phyloP scores from a whole-genome alignment of 2,329 filamentous ascomycete genomes.

The Chalara sp. region DNA sequence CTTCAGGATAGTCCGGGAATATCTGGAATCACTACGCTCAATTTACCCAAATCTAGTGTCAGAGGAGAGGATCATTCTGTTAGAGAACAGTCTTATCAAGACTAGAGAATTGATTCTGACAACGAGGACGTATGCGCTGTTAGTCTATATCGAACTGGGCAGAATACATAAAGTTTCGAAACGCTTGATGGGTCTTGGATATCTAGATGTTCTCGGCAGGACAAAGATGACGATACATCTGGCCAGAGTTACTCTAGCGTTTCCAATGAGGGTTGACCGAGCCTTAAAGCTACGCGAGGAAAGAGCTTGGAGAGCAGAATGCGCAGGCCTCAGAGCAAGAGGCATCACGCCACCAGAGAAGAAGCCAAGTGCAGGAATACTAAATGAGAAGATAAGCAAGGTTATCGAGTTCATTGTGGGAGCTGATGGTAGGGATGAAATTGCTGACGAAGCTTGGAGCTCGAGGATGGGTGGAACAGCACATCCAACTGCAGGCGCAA shows the following conservation, averaged over 20 bases:
- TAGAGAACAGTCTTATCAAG: constrained; percentile 30
- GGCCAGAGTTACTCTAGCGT: constrained; percentile 31
- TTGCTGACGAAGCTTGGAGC: constrained; percentile 30
- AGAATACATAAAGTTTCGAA: constrained; percentile 33
- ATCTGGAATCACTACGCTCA: constrained; percentile 27
- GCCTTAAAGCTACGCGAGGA: constrained; percentile 30
- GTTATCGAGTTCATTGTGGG: constrained; percentile 34
- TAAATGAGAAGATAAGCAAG: constrained; percentile 32
- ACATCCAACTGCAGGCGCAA: too few species aligned
- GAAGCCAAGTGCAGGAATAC: constrained; percentile 25
- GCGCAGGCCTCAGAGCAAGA: constrained; percentile 28
- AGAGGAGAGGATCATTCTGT: constrained; percentile 29
- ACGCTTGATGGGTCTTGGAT: constrained; percentile 29
- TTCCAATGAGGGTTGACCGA: constrained; percentile 33
- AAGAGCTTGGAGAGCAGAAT: constrained; percentile 30
- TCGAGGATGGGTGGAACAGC: constrained; percentile 11
- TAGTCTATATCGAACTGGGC: constrained; percentile 33
- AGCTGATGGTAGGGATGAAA: constrained; percentile 32
- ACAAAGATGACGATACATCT: constrained; percentile 31
- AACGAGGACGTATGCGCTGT: constrained; percentile 31
- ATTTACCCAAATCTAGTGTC: constrained; percentile 32
- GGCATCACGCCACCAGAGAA: constrained; percentile 24
- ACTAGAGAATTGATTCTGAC: constrained; percentile 32
- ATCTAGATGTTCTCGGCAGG: constrained; percentile 31
- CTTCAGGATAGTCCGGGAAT: constrained; percentile 30